These are phyloP conservation scores for Lathyrus aphaca DNA, from an alignment of 306 rosid species.

Conservation along the genomic window DNA sequence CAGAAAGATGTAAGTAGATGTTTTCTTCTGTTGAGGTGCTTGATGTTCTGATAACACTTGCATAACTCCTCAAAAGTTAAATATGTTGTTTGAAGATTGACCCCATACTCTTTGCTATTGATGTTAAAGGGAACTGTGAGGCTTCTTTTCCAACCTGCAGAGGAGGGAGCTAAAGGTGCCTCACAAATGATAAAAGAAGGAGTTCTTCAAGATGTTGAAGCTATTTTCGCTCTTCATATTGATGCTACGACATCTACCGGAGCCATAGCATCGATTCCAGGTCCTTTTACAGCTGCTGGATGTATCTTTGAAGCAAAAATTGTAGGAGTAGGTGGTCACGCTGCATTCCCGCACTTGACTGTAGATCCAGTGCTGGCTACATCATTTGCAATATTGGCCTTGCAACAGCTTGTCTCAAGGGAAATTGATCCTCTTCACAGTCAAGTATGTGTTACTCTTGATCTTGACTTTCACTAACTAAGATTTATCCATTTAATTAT, in stretches of 20 bases:
- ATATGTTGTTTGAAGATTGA: constrained; percentile 21
- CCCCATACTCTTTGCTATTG: constrained; percentile 21
- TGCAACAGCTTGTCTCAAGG: constrained; percentile 77
- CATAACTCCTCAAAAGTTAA: constrained; percentile 12
- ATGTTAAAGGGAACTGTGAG: constrained; percentile 70
- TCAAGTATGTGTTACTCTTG: constrained; percentile 49
- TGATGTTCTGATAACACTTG: constrained; percentile 27
- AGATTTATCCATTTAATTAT: constrained; percentile 25
- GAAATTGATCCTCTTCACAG: constrained; percentile 69
- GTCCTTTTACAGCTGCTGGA: constrained; percentile 65
- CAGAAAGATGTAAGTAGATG: neutral
- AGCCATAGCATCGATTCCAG: constrained; percentile 53
- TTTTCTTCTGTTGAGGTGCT: neutral
- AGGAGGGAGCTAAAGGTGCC: constrained; percentile 73
- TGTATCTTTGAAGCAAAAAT: constrained; percentile 60
- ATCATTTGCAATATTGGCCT: constrained; percentile 63
- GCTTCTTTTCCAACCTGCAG: constrained; percentile 79
- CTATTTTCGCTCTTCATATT: constrained; percentile 65
- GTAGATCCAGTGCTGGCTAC: constrained; percentile 71
- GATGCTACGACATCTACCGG: constrained; percentile 48
- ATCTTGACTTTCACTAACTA: constrained; percentile 29
- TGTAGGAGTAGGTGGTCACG: constrained; percentile 66
- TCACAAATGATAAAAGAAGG: constrained; percentile 63
- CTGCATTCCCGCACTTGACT: constrained; percentile 55
- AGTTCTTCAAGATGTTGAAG: constrained; percentile 61